Evolutionary conservation across 2,329 filamentous ascomycete species (phyloP), one percentile per base, ranked within the genome.

Genomic region (Epichloe gansuensis): DNA sequence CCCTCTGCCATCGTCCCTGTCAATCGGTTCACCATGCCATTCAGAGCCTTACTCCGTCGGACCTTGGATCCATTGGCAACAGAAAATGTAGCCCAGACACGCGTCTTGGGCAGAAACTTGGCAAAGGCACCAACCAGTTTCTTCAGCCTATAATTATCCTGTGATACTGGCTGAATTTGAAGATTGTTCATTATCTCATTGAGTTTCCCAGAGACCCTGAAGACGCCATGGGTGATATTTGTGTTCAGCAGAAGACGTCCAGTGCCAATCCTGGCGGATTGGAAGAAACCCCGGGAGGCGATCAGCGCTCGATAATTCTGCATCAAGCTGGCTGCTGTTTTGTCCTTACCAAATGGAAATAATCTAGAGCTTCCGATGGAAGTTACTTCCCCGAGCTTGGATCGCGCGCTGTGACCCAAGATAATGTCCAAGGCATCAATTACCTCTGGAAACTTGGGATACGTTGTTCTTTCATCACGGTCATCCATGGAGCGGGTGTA

Each of bases 201-300:
- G 2, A 77, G 56, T 0, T 53, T 54, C 2, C 73, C 69, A 2
- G 63, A 56, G 3, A 65, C 60, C 11, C 70, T 73, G 61, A 81
- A 81, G 17, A 78, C 69, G 3, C 72, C 74, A 55, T 79, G 73
- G 0, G 74, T 74, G 9, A 78, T 72, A 52, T 81, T 80, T 46
- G 69, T 67, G 54, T 81, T 81, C 27, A 81, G 63, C 0, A 81
- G 68, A 1, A 81, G 58, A 0, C 75, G 68, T 2, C 75, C 76
- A 0, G 77, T 81, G 0, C 73, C 73, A 0, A 76, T 66, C 5
- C 77, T 74, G 3, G 74, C 69, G 35, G 76, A 79, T 58, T 78
- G 74, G 52, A 79, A 79, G 57, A 75, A 80, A 1, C 78, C 78
- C 15, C 77, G 72, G 1, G 74, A 64, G 34, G 75, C 69, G 7